Percentiles rank a stretch among this genome's conserved stretches.
These are phyloP conservation scores for Croton laevigatus DNA, from an alignment of 441 rosid genomes.

Conservation along the genomic window DNA sequence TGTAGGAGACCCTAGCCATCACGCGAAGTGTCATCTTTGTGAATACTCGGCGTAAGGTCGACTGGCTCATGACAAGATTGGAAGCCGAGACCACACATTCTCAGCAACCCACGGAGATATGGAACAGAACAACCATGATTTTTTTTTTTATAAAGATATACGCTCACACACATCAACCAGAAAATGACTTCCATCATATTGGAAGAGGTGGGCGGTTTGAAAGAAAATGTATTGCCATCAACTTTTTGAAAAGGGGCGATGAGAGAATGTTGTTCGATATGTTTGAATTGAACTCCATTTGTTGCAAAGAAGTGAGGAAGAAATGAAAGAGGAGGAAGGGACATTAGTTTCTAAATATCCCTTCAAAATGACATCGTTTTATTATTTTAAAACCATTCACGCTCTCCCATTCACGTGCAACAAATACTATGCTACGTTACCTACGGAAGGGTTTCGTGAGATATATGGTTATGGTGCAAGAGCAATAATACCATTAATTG, in stretches of 20 bases:
- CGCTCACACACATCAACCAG: constrained; percentile 76
- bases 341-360: too few species aligned
- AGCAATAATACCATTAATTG: too few species aligned
- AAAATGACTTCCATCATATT: constrained; percentile 78
- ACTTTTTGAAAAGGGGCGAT: constrained; percentile 63
- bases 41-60: constrained; percentile 75
- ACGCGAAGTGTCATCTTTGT: constrained; percentile 79
- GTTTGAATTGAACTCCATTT: too few species aligned
- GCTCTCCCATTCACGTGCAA: too few species aligned
- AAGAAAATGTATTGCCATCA: constrained; percentile 73
- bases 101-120: constrained; percentile 85
- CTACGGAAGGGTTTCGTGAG: too few species aligned
- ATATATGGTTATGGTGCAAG: too few species aligned
- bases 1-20: constrained; percentile 70
- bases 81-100: constrained; percentile 71
- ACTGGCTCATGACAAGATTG: constrained; percentile 79
- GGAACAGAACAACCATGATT: constrained; percentile 79
- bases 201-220: constrained; percentile 80
- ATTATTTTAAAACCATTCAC: too few species aligned
- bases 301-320: too few species aligned
- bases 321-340: too few species aligned
- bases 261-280: constrained; percentile 74
- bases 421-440: too few species aligned
- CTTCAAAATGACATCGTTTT: too few species aligned
- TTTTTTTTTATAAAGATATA: constrained; percentile 70